Conservation (phyloP, 2,329 filamentous ascomycete genomes). For the Epichloe baconii region DNA sequence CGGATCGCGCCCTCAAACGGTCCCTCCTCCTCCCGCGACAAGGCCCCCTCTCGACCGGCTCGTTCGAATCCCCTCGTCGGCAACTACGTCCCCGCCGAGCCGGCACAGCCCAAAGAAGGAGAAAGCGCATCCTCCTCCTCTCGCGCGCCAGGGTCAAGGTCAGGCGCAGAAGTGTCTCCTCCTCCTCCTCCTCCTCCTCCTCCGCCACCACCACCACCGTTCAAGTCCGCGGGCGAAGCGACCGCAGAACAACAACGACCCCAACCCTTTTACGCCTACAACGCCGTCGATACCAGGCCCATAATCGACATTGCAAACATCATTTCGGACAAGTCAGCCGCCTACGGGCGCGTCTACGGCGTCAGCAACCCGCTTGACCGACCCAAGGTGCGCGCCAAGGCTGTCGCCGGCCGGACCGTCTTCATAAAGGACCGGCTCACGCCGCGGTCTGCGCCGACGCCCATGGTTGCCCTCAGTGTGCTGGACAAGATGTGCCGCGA, state of each 20-base stretch:
- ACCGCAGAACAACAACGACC: not conserved
- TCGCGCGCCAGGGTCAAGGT: not conserved
- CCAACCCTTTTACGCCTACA: not conserved
- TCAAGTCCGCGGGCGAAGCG: not conserved
- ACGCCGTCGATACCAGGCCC: conserved; percentile 9
- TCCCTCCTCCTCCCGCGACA: not conserved
- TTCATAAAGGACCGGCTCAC: conserved; percentile 20
- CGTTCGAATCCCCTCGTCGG: conserved; percentile 21
- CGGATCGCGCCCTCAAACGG: conserved; percentile 9
- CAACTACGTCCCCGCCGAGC: conserved; percentile 10
- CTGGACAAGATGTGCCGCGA: conserved; percentile 25
- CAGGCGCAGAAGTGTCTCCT: not conserved
- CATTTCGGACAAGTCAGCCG: conserved; percentile 18
- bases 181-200: conserved; percentile 9
- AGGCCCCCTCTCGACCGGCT: conserved; percentile 2
- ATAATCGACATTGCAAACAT: conserved; percentile 23
- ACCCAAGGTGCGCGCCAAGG: conserved; percentile 17
- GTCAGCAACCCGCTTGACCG: conserved; percentile 14
- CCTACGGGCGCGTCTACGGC: conserved; percentile 10
- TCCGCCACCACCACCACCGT: conserved; percentile 5
- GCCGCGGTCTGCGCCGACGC: conserved; percentile 22
- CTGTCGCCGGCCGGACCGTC: conserved; percentile 26
- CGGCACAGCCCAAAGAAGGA: conserved; percentile 3
- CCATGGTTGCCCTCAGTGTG: conserved; percentile 29
- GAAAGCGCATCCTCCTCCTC: not conserved